Evolutionary conservation across 768 basidiomycete species (phyloP).

Genomic region (Naganishia vishniacii): DNA sequence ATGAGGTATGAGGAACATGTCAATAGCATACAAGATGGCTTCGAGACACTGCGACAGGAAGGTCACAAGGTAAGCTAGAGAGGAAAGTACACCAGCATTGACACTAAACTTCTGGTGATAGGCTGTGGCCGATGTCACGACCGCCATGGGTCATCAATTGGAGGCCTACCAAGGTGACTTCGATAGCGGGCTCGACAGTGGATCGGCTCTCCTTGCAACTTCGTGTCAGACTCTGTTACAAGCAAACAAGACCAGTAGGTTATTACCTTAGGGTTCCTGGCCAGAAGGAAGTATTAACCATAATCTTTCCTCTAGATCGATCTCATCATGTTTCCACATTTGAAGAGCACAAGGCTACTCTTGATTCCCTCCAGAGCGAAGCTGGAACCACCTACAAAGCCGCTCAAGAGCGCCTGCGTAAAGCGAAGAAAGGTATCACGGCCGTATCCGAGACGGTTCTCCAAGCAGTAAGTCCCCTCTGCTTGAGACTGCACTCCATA

Average conservation of each 20-base stretch:
- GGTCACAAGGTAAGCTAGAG: conserved; percentile 15
- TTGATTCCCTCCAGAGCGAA: conserved; percentile 5
- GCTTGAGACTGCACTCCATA: not conserved
- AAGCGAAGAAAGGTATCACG: conserved; percentile 28
- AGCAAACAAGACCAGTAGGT: not conserved
- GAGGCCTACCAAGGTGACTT: not conserved
- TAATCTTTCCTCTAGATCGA: not conserved
- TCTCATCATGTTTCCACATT: not conserved
- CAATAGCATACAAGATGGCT: conserved; percentile 16
- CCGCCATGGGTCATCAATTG: not conserved
- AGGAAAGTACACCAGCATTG: no score
- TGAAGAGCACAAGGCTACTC: not conserved
- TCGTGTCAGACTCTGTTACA: not conserved
- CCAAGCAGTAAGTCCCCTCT: conserved; percentile 13
- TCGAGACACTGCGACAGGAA: not conserved
- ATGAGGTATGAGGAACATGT: conserved; percentile 29
- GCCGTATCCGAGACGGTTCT: conserved; percentile 24
- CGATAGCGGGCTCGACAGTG: not conserved
- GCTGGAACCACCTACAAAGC: not conserved
- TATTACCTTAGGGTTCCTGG: no score
- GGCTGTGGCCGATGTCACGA: not conserved
- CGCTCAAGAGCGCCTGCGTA: conserved; percentile 19
- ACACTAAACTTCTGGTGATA: not conserved
- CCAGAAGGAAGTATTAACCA: no score
- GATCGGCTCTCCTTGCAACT: not conserved